Percentiles rank a stretch among this genome's conserved stretches.
Evolutionary conservation across 306 rosid species (phyloP).

Genomic region (Lathyrus aphaca): DNA sequence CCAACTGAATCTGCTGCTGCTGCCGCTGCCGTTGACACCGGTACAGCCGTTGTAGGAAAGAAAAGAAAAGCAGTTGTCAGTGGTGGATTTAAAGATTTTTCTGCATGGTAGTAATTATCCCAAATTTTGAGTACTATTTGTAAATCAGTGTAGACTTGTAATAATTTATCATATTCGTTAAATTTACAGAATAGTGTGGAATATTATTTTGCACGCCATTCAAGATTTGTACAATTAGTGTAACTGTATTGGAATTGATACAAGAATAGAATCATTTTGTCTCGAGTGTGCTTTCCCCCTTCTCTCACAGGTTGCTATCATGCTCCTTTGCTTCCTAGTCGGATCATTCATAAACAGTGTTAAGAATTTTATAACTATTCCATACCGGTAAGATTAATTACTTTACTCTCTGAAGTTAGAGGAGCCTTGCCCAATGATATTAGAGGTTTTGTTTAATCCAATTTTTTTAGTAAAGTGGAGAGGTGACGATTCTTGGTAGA

Average conservation of each 20-base stretch:
- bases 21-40: slow-evolving; percentile 34
- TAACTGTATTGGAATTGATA: slow-evolving; percentile 13
- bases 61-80: slow-evolving; percentile 65
- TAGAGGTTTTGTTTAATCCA: background rate
- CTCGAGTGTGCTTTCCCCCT: slow-evolving; percentile 18
- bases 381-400: background rate
- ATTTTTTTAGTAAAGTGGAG: background rate
- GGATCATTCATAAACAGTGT: background rate
- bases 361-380: background rate
- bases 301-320: slow-evolving; percentile 11
- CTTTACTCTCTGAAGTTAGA: background rate
- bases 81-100: slow-evolving; percentile 73
- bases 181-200: slow-evolving; percentile 7
- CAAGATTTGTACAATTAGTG: slow-evolving; percentile 34
- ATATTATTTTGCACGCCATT: slow-evolving; percentile 29
- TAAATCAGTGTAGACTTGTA: slow-evolving; percentile 34
- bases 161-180: slow-evolving; percentile 20
- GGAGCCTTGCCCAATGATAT: background rate
- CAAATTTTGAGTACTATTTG: slow-evolving; percentile 39
- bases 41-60: slow-evolving; percentile 56
- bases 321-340: no score
- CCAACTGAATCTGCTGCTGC: slow-evolving; percentile 51
- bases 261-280: slow-evolving; percentile 40
- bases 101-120: slow-evolving; percentile 75
- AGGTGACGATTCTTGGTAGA: background rate